A percentile compares a stretch with the other conserved stretches of the same genome.
phyloP scores from a whole-genome alignment of 140 eudicot genomes.

The Erigeron philadelphicus region DNA sequence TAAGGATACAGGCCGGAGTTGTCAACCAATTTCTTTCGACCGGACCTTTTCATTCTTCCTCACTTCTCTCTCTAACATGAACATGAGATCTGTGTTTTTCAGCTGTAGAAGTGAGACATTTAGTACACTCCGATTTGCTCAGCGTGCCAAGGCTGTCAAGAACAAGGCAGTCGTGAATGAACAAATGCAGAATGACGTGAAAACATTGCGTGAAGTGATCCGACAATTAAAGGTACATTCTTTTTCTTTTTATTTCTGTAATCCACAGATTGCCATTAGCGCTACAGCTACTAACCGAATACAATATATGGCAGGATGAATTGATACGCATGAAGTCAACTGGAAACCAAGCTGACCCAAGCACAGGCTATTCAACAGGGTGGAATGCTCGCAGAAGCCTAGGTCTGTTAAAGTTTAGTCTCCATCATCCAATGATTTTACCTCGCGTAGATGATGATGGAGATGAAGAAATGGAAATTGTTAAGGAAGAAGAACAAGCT shows the following conservation, averaged over 20 bases:
- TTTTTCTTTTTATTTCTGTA: background rate
- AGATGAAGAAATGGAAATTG: conserved; percentile 92
- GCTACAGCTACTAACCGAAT: background rate
- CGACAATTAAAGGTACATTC: conserved; percentile 56
- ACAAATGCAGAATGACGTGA: conserved; percentile 79
- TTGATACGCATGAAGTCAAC: conserved; percentile 59
- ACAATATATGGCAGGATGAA: conserved; percentile 58
- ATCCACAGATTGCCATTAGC: background rate
- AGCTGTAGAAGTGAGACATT: conserved; percentile 87
- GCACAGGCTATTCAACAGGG: conserved; percentile 51
- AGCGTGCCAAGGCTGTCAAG: conserved; percentile 92
- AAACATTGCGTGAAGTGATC: conserved; percentile 76
- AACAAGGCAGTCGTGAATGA: conserved; percentile 90
- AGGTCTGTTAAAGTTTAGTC: conserved; percentile 65
- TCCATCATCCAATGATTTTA: conserved; percentile 61
- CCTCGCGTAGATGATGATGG: conserved; percentile 84
- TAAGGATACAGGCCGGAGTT: background rate
- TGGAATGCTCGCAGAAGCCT: conserved; percentile 89
- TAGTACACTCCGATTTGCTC: conserved; percentile 90
- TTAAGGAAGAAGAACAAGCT: conserved; percentile 41
- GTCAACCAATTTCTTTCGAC: background rate
- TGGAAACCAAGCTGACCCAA: conserved; percentile 45
- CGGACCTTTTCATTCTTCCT: background rate
- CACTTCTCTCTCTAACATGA: conserved; percentile 11
- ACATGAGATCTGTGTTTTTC: conserved; percentile 29